Evolutionary conservation across 352 stramenopile genomes (phyloP), one percentile per base, ranked within the genome.

Genomic region (Phytopythium chamaehyphon): DNA sequence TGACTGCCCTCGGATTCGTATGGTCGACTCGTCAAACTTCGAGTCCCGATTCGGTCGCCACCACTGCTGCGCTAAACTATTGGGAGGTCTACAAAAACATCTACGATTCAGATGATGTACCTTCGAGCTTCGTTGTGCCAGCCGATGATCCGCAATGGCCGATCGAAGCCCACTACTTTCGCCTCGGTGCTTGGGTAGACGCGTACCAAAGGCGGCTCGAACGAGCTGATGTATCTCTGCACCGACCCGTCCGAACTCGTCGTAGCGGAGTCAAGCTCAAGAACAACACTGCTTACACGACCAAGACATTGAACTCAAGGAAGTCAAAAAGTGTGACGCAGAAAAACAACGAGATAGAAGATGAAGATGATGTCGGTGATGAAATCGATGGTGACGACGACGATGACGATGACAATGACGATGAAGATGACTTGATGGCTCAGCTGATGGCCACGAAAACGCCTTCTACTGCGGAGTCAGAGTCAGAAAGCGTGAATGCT

Each of bases 1-100:
- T 98, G 22, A 78, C 96, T 37, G 67, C 82, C 15, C 64, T 98
- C 18, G 93, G 91, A 10, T 98, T 98, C 62, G 69, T 90, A 23
- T 98, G 93, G 90, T 82, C 76, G n/a, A 66, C 86, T n/a, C 71
- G 83, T 40, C 28, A 35, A 12, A 33, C 28, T 9, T 28, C 21
- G 6, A 16, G 18, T 18, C 65, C 84, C 47, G 78, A 67, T 12
- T 67, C 66, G 4, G 69, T 64, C 22, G 56, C 64, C 19, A 79
- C 62, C 21, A 72, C 86, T 7, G 64, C 84, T 35, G 76, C 85
- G 21, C 62, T 80, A 24, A 64, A 74, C 15, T 85, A 78, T 42
- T 53, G 87, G 11, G 49, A 63, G 19, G 57, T 96, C 14, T 98
- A 90, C 70, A 87, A 90, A 61, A 54, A 84, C 31, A 69, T 95